Evolutionary conservation across 768 basidiomycete species (phyloP).

Genomic region (Xerocomellus dryophilus): DNA sequence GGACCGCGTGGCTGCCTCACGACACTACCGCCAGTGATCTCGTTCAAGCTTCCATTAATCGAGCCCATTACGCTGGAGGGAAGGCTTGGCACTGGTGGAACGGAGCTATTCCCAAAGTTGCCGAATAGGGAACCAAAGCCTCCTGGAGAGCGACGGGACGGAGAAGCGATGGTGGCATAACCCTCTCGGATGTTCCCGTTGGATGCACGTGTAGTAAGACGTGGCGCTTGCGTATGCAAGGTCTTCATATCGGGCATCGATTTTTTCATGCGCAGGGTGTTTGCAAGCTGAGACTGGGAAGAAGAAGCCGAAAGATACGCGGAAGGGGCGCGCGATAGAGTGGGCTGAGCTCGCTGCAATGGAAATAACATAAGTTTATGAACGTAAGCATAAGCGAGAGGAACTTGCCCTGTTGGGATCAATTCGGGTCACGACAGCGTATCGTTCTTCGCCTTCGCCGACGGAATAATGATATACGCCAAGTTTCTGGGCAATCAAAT

Average conservation of each 20-base stretch:
- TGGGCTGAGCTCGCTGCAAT: conserved; percentile 47
- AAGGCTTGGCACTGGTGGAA: conserved; percentile 80
- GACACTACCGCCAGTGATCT: conserved; percentile 46
- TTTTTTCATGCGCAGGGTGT: conserved; percentile 84
- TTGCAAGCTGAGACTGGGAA: conserved; percentile 41
- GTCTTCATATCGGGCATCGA: conserved; percentile 99
- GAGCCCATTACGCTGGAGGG: conserved; percentile 52
- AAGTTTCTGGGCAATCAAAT: conserved; percentile 94
- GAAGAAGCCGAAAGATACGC: conserved; percentile 66
- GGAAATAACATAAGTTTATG: conserved; percentile 14
- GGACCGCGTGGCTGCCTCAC: conserved; percentile 86
- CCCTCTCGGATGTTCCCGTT: conserved; percentile 87
- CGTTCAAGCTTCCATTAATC: conserved; percentile 44
- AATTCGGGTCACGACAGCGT: conserved; percentile 91
- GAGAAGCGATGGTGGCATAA: conserved; percentile 83
- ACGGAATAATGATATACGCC: conserved; percentile 93
- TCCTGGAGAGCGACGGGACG: conserved; percentile 71
- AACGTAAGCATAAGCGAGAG: conserved; percentile 19
- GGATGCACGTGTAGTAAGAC: conserved; percentile 74
- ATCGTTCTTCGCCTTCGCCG: conserved; percentile 89
- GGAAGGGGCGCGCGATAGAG: conserved; percentile 78
- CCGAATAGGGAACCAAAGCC: conserved; percentile 73
- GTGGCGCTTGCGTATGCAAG: conserved; percentile 73
- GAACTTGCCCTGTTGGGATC: conserved; percentile 73
- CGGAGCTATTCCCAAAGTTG: conserved; percentile 35